A percentile compares a stretch with the other conserved stretches of the same genome.
phyloP scores from a whole-genome alignment of 108 stramenopile genomes.

The Cyclostephanos tholiformis region DNA sequence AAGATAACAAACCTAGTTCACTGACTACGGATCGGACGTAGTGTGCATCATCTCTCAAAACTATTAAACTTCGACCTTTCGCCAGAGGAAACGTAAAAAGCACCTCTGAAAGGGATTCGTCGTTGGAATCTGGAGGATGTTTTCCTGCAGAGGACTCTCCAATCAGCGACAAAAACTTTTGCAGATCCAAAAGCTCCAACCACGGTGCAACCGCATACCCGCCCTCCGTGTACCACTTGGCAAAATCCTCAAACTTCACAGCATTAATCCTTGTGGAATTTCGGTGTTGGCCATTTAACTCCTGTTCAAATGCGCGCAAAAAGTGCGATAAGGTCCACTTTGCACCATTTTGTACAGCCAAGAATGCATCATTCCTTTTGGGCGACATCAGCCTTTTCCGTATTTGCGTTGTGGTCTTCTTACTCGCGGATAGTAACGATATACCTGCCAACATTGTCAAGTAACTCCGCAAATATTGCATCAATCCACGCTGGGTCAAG shows the following conservation, averaged over 20 bases:
- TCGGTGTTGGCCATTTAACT: conserved; percentile 21
- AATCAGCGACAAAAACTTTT: conserved; percentile 77
- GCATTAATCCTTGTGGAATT: conserved; percentile 41
- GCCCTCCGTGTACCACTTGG: conserved; percentile 87
- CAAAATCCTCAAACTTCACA: conserved; percentile 85
- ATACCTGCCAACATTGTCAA: conserved; percentile 83
- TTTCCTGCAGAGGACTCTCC: conserved; percentile 39
- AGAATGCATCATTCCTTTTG: conserved; percentile 54
- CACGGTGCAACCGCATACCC: conserved; percentile 90
- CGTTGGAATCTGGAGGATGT: conserved; percentile 11
- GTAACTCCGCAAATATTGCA: conserved; percentile 78
- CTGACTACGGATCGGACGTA: conserved; percentile 83
- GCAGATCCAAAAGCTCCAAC: conserved; percentile 90
- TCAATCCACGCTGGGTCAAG: conserved; percentile 65
- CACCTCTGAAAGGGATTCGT: conserved; percentile 51
- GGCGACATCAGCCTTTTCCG: conserved; percentile 51
- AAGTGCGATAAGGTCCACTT: conserved; percentile 84
- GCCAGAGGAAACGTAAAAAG: conserved; percentile 87
- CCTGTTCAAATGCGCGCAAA: conserved; percentile 48
- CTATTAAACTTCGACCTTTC: conserved; percentile 74
- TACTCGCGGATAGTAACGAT: conserved; percentile 56
- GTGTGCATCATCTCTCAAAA: conserved; percentile 80
- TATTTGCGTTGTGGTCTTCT: conserved; percentile 44
- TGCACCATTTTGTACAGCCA: conserved; percentile 80
- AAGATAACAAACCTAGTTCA: conserved; percentile 66